Base-by-base conservation (phyloP, 2,329 filamentous ascomycete genomes). In the Diaporthe destruens region DNA sequence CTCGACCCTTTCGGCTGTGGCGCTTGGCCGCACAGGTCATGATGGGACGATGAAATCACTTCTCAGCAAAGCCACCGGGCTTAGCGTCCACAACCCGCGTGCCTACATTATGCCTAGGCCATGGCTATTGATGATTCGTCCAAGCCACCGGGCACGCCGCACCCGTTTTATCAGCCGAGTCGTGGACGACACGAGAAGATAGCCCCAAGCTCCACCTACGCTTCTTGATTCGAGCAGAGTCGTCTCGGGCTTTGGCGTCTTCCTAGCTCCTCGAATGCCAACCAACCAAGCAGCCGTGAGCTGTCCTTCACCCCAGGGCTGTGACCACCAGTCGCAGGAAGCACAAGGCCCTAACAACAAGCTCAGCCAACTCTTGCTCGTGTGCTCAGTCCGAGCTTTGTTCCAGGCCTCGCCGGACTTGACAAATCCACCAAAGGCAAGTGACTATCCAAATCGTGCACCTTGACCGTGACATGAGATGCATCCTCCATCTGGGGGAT, bases 21-120 rank as follows among this genome's bases (percentile, higher is more conserved):
- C 44, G 42, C 59, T n/a, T 36, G 59, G 42, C 23, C 18, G 39
- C 23, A 32, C 6, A 18, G 11, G 44, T 36, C 42, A 65, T 65
- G 44, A 65, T 65, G 59, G 59, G 59, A 65, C 44, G 59, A 65
- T 51, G 59, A 65, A 65, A 36, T 65, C 59, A 65, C 44, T 36
- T 2, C 42, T 49, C 44, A 65, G 18, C 25, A 16, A 18, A 59
- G 34, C 29, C 44, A 49, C 2, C 5, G 16, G 11, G 39, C 6
- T 12, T 34, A 51, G 44, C 59, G 25, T 63, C 18, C 18, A 32
- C 29, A 63, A 8, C 16, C 20, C 29, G n/a, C 29, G 36, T 63
- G 25, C 59, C 59, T 47, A 14, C 59, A 20, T 65, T 29, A 6
- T 65, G 23, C 25, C n/a, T 23, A 65, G 59, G 18, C 42, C 12